Conservation (phyloP, 768 basidiomycete genomes). For the Xerocomellus chrysenteron region DNA sequence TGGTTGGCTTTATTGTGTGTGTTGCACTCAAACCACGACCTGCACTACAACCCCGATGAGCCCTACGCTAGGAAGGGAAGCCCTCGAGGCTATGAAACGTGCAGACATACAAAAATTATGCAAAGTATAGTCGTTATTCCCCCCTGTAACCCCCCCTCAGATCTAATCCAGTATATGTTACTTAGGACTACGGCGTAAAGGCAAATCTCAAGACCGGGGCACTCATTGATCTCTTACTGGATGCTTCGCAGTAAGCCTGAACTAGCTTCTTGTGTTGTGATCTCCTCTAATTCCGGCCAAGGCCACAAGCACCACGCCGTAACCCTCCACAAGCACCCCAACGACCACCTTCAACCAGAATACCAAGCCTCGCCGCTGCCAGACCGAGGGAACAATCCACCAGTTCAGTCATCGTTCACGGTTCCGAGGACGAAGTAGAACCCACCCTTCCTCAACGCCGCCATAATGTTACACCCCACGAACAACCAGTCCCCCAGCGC, state of each 20-base stretch:
- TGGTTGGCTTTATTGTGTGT: slow-evolving; percentile 40
- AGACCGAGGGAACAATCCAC: slow-evolving; percentile 34
- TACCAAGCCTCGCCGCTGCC: slow-evolving; percentile 26
- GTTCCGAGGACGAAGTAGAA: slow-evolving; percentile 45
- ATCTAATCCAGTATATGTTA: slow-evolving; percentile 16
- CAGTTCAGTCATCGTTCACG: slow-evolving; percentile 39
- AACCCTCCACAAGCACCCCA: slow-evolving; percentile 20
- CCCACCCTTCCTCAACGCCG: slow-evolving; percentile 23
- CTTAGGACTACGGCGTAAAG: slow-evolving; percentile 74
- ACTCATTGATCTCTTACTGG: slow-evolving; percentile 70
- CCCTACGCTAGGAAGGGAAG: slow-evolving; percentile 42
- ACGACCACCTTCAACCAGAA: slow-evolving; percentile 35
- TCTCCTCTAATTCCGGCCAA: slow-evolving; percentile 33
- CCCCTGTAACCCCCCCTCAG: slow-evolving; percentile 9
- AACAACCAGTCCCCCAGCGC: slow-evolving; percentile 33
- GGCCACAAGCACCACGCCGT: slow-evolving; percentile 25
- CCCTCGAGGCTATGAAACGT: slow-evolving; percentile 54
- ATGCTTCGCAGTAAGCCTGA: slow-evolving; percentile 43
- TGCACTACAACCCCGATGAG: slow-evolving; percentile 34
- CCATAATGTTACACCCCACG: slow-evolving; percentile 11
- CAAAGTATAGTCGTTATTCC: slow-evolving; percentile 46
- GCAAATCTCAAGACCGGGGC: slow-evolving; percentile 82
- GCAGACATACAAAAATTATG: slow-evolving; percentile 55
- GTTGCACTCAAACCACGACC: slow-evolving; percentile 48
- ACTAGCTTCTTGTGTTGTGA: slow-evolving; percentile 34